Base-by-base conservation (phyloP, 2,329 filamentous ascomycete species). In the Pestalotiopsis fici region DNA sequence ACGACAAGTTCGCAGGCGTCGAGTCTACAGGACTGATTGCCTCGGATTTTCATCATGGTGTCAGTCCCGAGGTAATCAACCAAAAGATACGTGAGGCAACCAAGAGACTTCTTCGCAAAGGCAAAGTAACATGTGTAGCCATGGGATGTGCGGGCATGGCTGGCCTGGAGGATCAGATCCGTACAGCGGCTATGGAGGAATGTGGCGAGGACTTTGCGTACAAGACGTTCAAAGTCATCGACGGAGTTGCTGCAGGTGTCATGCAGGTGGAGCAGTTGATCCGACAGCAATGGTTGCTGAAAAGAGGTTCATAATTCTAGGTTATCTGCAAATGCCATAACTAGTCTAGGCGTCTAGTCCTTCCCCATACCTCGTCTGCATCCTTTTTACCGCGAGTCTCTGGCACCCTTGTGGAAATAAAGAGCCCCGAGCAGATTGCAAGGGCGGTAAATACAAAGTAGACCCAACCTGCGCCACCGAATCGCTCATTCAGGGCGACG, bases 81-180 rank as follows among this genome's bases (percentile, higher is more conserved):
- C 77, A 77, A 68, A 90, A 88, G 74, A 88, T 98, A 76, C 89
- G 85, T 71, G 85, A 88, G 18, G 94, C 94, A 0, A 92, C 93
- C 0, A 87, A 85, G 76, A 82, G 85, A 63, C 80, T 97, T 28
- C 79, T 97, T 31, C 77, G 76, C 7, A 83, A 83, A 13, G 82
- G 85, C 0, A 81, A 83, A 3, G 87, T 95, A 0, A 83, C 84
- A 4, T 92, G 90, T 27, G 88, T 98, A 7, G 92, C 93, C 74
- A 86, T 98, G 83, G 95, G 95, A 0, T 98, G 95, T 77, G 95
- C 93, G 2, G 95, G 94, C 0, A 97, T 98, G 95, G 90, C 91
- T 1, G 95, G 94, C 0, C 86, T 98, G 80, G 92, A 96, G 73
- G 84, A 88, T 54, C 91, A 91, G 67, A 94, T 98, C 50, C 86